Base-by-base conservation (phyloP, 1,284 basidiomycete species). In the Ganoderma resinaceum region DNA sequence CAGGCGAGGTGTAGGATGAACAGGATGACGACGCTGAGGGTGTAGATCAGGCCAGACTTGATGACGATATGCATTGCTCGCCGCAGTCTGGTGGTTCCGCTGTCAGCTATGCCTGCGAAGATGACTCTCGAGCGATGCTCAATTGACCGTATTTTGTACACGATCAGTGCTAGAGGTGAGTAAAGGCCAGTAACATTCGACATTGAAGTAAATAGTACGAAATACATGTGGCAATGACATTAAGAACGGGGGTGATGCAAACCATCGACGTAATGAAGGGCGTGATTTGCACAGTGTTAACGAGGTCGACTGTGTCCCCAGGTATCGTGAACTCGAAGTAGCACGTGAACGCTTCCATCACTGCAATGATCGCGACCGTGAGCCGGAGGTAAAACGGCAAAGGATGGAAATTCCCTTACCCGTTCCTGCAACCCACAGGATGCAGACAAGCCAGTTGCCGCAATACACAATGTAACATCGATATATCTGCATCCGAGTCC, bases 101-200 rank as follows among this genome's bases (percentile, higher is more conserved):
- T 52, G 23, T 9, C 23, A 20, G 8, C n/a, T 3, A 20, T 20
- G n/a, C 8, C 18, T 18, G 23, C 46, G 14, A 52, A 52, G 46
- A 26, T 23, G 46, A 52, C 46, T 11, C n/a, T 52, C 23, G 23
- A 26, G 23, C 26, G 23, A 18, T 14, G 46, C 14, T 52, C 46
- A 43, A 70, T 76, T 5, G 66, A 73, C 79, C 81, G 81, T 37
- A 83, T 80, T 7, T 78, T 76, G 62, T 77, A 74, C 3, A 83
- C 79, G 49, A 84, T 82, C 37, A 82, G 65, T 14, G 74, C 81
- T 82, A 59, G 9, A 46, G 5, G 9, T 23, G 26, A 26, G 9
- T 35, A 64, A 1, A 42, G 23, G 4, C 42, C 23, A n/a, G 37
- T 75, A 77, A 64, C 62, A 82, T 80, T 75, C 0, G 81, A 81